Conservation (phyloP, 116 monocot species). For the Zostera marina region DNA sequence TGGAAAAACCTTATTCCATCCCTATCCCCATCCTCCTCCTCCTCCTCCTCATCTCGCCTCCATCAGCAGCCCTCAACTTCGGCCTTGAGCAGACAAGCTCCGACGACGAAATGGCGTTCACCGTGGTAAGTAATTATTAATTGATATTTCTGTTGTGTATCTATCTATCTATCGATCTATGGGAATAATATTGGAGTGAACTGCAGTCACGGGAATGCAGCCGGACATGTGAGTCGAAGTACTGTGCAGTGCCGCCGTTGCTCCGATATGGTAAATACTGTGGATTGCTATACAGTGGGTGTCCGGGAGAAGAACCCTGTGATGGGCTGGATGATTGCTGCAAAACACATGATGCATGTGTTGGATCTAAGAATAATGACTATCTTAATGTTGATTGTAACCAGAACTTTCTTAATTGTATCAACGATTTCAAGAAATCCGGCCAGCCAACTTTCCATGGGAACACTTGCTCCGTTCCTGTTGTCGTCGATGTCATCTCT, state of each 20-base stretch:
- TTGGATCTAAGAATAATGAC: constrained; percentile 43
- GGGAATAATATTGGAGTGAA: no score
- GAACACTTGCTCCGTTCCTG: constrained; percentile 17
- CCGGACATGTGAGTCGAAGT: constrained; percentile 61
- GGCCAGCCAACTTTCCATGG: constrained; percentile 38
- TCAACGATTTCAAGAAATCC: constrained; percentile 28
- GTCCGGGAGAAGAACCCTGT: constrained; percentile 92
- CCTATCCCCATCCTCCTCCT: no score
- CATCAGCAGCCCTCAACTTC: constrained; percentile 42
- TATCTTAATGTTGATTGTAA: constrained; percentile 66
- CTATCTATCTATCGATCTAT: neutral
- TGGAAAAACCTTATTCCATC: no score
- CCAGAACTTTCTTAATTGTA: constrained; percentile 45
- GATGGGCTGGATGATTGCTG: constrained; percentile 81
- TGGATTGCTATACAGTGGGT: constrained; percentile 80
- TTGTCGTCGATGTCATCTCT: constrained; percentile 21
- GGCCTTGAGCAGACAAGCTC: constrained; percentile 30
- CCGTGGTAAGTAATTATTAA: constrained; percentile 5
- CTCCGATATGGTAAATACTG: constrained; percentile 96
- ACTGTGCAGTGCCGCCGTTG: constrained; percentile 75
- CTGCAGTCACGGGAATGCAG: constrained; percentile 37
- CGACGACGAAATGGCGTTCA: constrained; percentile 4
- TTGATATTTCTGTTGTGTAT: neutral
- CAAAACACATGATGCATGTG: constrained; percentile 63
- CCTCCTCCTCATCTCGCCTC: neutral